A percentile compares a stretch with the other conserved stretches of the same genome.
phyloP scores from a whole-genome alignment of 1,139 yeast species.

The Saccharomyces hybrid region DNA sequence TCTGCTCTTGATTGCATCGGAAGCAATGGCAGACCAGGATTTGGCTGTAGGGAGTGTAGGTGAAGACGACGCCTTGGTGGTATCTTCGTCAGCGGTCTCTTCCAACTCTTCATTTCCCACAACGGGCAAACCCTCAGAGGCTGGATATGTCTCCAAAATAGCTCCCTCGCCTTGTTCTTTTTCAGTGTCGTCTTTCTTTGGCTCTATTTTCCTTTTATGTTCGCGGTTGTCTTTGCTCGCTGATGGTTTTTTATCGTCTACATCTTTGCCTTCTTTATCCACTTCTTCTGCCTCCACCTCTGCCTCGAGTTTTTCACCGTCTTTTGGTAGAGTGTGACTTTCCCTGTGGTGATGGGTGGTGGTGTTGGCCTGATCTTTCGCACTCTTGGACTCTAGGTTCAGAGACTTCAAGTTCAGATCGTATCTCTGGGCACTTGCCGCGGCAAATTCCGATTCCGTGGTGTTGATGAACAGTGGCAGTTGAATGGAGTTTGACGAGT shows the following conservation, averaged over 20 bases:
- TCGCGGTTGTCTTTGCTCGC: conserved; percentile 2
- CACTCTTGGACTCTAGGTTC: neutral
- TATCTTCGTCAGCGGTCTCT: neutral
- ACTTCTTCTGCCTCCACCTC: neutral
- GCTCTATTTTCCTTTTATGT: conserved; percentile 3
- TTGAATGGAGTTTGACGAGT: conserved; percentile 11
- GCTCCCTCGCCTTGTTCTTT: conserved; percentile 7
- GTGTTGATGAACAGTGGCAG: conserved; percentile 30
- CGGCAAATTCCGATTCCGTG: conserved; percentile 21
- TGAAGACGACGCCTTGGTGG: conserved; percentile 7
- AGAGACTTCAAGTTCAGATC: conserved; percentile 14
- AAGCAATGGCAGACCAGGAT: conserved; percentile 32
- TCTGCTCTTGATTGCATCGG: conserved; percentile 25
- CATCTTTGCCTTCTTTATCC: neutral
- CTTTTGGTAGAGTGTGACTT: neutral
- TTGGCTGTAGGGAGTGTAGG: conserved; percentile 19
- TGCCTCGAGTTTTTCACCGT: conserved; percentile 1
- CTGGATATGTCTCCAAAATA: conserved; percentile 1
- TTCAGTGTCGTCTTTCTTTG: conserved; percentile 2
- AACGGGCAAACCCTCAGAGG: conserved; percentile 1
- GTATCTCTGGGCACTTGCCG: conserved; percentile 22
- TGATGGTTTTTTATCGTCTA: neutral
- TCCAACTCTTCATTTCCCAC: neutral
- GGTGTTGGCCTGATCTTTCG: too few species aligned
- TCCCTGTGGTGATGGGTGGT: neutral